A percentile compares a stretch with the other conserved stretches of the same genome.
These are phyloP conservation scores for Amanita exitialis DNA, from an alignment of 768 basidiomycete genomes.

Conservation along the genomic window DNA sequence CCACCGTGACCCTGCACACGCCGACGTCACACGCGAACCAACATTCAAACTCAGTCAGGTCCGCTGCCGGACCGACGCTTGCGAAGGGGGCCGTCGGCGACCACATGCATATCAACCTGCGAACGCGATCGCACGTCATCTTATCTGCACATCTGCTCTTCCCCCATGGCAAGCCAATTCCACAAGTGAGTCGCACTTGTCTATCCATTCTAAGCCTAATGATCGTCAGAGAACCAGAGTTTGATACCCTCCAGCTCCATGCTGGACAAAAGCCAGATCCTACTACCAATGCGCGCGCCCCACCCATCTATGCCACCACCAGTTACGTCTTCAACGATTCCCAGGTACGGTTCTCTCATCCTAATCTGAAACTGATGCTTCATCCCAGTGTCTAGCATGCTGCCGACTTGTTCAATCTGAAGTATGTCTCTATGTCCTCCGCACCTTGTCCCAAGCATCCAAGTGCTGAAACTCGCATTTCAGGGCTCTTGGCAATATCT, in stretches of 20 bases:
- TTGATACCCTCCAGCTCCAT: constrained; percentile 75
- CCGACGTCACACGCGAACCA: too few relatives aligned
- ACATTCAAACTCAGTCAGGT: too few relatives aligned
- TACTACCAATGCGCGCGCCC: constrained; percentile 62
- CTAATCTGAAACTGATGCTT: not conserved
- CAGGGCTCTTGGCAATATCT: constrained; percentile 49
- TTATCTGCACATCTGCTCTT: not conserved
- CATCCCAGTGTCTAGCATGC: constrained; percentile 37
- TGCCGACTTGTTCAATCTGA: constrained; percentile 61
- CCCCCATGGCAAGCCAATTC: constrained; percentile 24
- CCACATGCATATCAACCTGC: not conserved
- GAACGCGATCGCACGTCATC: not conserved
- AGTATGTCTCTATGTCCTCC: constrained; percentile 22
- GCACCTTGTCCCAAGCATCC: not conserved
- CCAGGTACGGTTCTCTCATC: constrained; percentile 27
- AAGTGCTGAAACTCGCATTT: not conserved
- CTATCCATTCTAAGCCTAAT: not conserved
- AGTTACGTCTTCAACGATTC: constrained; percentile 69
- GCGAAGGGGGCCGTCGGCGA: too few relatives aligned
- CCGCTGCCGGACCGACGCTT: too few relatives aligned
- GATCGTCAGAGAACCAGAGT: constrained; percentile 44
- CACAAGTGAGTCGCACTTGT: constrained; percentile 20
- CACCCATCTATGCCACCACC: constrained; percentile 69
- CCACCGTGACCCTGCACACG: too few relatives aligned
- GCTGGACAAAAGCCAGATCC: constrained; percentile 60